phyloP scores from a whole-genome alignment of 2,329 filamentous ascomycete species.

The Phialemonium atrogriseum region DNA sequence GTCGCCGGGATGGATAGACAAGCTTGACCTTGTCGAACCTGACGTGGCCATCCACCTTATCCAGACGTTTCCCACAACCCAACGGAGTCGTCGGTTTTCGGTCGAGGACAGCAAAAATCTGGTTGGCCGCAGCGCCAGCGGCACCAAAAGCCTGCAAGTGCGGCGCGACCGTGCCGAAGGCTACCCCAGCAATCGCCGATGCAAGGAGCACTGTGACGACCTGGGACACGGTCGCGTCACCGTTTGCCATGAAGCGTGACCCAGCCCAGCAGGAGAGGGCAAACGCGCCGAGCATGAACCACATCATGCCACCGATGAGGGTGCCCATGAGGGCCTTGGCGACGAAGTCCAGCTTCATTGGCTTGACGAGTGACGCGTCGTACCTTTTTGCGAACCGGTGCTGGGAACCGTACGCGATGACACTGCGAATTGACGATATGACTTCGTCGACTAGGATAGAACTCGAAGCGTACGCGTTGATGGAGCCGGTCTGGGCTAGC shows the following conservation, averaged over 20 bases:
- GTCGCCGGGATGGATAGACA: slow-evolving; percentile 88
- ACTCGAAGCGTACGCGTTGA: slow-evolving; percentile 74
- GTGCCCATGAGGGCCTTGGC: slow-evolving; percentile 63
- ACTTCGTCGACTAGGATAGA: slow-evolving; percentile 91
- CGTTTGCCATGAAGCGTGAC: slow-evolving; percentile 61
- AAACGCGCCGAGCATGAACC: slow-evolving; percentile 79
- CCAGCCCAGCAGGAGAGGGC: slow-evolving; percentile 86
- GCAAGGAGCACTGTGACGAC: slow-evolving; percentile 83
- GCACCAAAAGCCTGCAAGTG: slow-evolving; percentile 82
- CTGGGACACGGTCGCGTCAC: slow-evolving; percentile 56
- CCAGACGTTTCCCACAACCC: slow-evolving; percentile 68
- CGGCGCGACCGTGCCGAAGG: slow-evolving; percentile 78
- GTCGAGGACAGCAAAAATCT: slow-evolving; percentile 93
- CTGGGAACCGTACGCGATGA: slow-evolving; percentile 87
- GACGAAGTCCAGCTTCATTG: slow-evolving; percentile 68
- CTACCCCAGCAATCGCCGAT: slow-evolving; percentile 89
- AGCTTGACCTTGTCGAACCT: slow-evolving; percentile 79
- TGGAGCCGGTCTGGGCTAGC: too few relatives aligned
- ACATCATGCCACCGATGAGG: slow-evolving; percentile 81
- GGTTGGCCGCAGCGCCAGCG: slow-evolving; percentile 73
- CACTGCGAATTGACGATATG: slow-evolving; percentile 85
- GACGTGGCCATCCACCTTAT: slow-evolving; percentile 67
- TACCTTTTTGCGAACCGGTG: slow-evolving; percentile 85
- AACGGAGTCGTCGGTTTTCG: slow-evolving; percentile 63
- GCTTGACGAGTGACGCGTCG: slow-evolving; percentile 62